Evolutionary conservation across 202 grass and related monocot genomes (phyloP).

Genomic region (Brachypodium distachyon): DNA sequence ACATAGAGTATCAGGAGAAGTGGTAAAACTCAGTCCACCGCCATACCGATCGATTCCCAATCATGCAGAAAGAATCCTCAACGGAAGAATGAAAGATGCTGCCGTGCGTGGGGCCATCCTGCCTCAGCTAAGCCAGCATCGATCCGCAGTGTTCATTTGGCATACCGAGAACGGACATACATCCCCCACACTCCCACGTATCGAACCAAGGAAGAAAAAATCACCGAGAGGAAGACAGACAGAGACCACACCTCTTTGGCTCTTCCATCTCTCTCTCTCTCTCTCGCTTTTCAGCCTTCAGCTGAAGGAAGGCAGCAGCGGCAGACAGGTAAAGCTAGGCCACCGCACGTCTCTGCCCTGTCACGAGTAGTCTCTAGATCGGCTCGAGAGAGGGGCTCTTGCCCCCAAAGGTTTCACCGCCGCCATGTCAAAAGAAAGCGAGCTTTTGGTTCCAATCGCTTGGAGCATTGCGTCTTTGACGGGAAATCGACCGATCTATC

Average conservation of each 20-base stretch:
- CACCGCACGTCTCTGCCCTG: neutral
- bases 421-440: slow-evolving; percentile 22
- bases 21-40: too few relatives aligned
- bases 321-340: neutral
- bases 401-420: neutral
- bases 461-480: slow-evolving; percentile 13
- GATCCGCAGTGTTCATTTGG: slow-evolving; percentile 17
- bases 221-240: neutral
- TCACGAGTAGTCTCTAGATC: neutral
- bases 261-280: neutral
- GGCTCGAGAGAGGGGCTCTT: too few relatives aligned
- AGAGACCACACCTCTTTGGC: neutral
- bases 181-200: slow-evolving; percentile 7
- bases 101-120: neutral
- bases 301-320: slow-evolving; percentile 2
- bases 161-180: slow-evolving; percentile 31
- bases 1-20: too few relatives aligned
- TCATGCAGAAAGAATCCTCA: too few relatives aligned
- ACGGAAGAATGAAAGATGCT: too few relatives aligned
- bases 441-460: slow-evolving; percentile 28
- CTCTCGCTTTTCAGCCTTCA: slow-evolving; percentile 20
- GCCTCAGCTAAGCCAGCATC: neutral
- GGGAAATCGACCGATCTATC: neutral
- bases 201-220: neutral
- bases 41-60: neutral